Evolutionary conservation across 306 rosid species (phyloP), one percentile per base, ranked within the genome.

Genomic region (Sicyos baderoa): DNA sequence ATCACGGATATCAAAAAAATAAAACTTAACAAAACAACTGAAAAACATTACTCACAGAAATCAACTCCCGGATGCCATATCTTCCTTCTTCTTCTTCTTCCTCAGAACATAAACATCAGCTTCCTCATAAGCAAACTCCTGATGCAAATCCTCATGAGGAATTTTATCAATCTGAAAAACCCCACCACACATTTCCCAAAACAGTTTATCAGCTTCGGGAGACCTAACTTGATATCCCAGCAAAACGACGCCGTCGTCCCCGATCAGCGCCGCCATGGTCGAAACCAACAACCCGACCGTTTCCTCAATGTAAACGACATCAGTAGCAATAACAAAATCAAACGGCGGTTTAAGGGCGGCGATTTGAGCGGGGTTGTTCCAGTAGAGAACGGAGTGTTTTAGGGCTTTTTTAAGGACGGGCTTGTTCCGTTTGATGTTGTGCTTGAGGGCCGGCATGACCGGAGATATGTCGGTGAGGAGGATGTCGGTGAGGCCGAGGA

Each of bases 381-480:
- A 87, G 73, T 89, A 86, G 7, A 91, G 83, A 14, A 86, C 62
- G 7, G 89, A 79, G 85, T 91, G 79, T 66, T 91, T 89, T 2
- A 91, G 83, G 68, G 81, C 72, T 75, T 89, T 91, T 19, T 81
- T 78, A 21, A 89, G 84, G 23, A 83, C 79, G n/a, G 82, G 74
- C 50, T 87, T 92, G 80, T 87, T 92, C 16, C 83, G 79, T 72
- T 89, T 89, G 2, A 91, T 88, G 74, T 89, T 91, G 29, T 79
- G 88, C 57, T 91, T 87, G 16, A 91, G 89, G 0, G 97, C 97
- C 13, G 97, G 96, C 88, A 89, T 84, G 16, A 92, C 96, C 2
- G 96, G 93, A 49, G 93, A 70, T 19, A 92, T 89, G 59, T 89
- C 96, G 17, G 96, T 92, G 76, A 92, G 88, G 45, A 87, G 78